Conservation (phyloP, 2,329 filamentous ascomycete species). For the Alternaria triticina region DNA sequence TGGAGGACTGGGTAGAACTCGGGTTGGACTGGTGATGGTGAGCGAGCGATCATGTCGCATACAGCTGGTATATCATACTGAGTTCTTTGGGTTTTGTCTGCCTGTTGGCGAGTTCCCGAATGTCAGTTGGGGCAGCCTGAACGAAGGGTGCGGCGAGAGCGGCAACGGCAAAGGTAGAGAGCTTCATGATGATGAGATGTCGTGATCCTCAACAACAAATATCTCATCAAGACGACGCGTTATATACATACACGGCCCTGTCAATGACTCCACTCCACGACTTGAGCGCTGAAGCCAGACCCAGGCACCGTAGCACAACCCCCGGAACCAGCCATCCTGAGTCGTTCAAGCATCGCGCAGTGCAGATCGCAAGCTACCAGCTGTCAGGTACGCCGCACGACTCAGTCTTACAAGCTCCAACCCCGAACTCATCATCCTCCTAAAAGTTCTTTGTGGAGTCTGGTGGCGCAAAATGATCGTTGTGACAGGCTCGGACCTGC, state of each 20-base stretch:
- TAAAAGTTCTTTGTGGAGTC: neutral
- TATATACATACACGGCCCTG: neutral
- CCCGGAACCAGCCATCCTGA: neutral
- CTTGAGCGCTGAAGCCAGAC: neutral
- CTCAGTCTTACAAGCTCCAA: neutral
- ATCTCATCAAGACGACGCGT: neutral
- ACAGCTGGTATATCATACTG: neutral
- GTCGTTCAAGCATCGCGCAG: neutral
- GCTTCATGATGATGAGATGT: slow-evolving; percentile 10
- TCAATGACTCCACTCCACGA: neutral
- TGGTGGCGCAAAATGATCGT: neutral
- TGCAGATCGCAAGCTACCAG: neutral
- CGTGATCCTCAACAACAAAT: neutral
- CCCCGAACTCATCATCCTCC: neutral
- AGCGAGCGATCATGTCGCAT: neutral
- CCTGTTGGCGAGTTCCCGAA: neutral
- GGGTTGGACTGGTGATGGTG: slow-evolving; percentile 6
- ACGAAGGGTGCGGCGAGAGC: slow-evolving; percentile 11
- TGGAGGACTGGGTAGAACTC: slow-evolving; percentile 13
- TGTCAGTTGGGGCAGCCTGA: slow-evolving; percentile 5
- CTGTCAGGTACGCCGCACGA: neutral
- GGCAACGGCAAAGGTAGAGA: slow-evolving; percentile 10
- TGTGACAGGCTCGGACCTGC: neutral
- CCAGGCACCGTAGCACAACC: neutral
- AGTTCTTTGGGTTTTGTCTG: slow-evolving; percentile 3